A percentile compares a stretch with the other conserved stretches of the same genome.
Conservation (phyloP, 1,284 basidiomycete species). For the Apiotrichum gracile region DNA sequence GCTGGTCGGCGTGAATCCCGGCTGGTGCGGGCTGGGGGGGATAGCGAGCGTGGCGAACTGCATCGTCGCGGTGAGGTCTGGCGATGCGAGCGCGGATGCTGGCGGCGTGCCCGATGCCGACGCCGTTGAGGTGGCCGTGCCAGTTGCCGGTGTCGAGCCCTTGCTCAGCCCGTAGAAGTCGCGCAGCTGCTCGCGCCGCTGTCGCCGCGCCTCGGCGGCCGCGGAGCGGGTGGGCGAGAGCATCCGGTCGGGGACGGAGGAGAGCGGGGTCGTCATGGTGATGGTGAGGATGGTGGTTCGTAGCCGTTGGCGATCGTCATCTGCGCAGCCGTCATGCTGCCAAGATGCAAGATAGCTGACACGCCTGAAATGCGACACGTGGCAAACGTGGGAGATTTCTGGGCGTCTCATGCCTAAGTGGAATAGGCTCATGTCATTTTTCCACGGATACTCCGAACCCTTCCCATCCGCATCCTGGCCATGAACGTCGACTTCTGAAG, state of each 20-base stretch:
- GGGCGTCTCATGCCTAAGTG: too few species aligned
- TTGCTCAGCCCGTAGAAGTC: slow-evolving; percentile 36
- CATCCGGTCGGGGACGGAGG: slow-evolving; percentile 11
- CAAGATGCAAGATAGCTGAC: too few species aligned
- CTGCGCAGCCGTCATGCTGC: too few species aligned
- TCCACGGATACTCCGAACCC: too few species aligned
- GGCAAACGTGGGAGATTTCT: too few species aligned
- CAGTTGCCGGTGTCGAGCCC: background rate
- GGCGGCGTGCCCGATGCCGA: background rate
- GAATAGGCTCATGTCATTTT: too few species aligned
- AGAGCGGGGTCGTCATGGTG: background rate
- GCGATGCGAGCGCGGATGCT: background rate
- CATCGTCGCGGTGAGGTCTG: background rate
- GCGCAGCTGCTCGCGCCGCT: slow-evolving; percentile 34
- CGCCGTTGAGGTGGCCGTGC: background rate
- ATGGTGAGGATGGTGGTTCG: too few species aligned
- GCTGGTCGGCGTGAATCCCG: background rate
- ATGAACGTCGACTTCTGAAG: too few species aligned
- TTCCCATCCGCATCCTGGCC: too few species aligned
- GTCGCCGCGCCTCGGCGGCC: slow-evolving; percentile 23
- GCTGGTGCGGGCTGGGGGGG: background rate
- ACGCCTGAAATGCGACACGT: too few species aligned
- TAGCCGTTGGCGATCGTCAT: too few species aligned
- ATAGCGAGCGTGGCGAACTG: background rate
- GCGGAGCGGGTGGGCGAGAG: slow-evolving; percentile 6